These are phyloP conservation scores for Mycena indigotica DNA, from an alignment of 768 basidiomycete species.

Conservation along the genomic window DNA sequence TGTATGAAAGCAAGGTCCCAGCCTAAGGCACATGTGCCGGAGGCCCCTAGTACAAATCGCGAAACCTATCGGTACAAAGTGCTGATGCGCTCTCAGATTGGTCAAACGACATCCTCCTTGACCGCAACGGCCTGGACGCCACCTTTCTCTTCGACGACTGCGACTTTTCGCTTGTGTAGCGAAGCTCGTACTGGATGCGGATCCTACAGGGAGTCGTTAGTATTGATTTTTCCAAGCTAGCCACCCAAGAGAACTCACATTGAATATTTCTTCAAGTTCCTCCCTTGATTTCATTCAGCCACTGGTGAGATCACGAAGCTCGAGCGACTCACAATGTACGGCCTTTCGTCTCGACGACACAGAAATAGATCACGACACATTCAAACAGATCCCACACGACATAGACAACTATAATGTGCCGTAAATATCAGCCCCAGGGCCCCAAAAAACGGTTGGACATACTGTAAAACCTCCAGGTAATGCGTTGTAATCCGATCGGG, in stretches of 20 bases:
- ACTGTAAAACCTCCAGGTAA: slow-evolving; percentile 32
- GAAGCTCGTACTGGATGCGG: slow-evolving; percentile 41
- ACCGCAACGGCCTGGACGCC: slow-evolving; percentile 22
- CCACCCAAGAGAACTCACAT: slow-evolving; percentile 23
- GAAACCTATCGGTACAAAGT: no score
- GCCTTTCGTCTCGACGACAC: slow-evolving; percentile 45
- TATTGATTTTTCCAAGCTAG: neutral
- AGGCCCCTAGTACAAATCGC: no score
- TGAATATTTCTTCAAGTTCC: slow-evolving; percentile 46
- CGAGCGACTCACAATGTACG: slow-evolving; percentile 39
- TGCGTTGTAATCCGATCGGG: slow-evolving; percentile 43
- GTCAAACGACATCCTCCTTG: slow-evolving; percentile 5
- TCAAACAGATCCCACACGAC: slow-evolving; percentile 44
- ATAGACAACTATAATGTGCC: slow-evolving; percentile 35
- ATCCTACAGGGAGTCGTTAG: slow-evolving; percentile 28
- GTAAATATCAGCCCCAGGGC: no score
- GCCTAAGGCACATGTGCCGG: no score
- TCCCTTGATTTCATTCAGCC: slow-evolving; percentile 30
- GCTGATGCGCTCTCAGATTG: no score
- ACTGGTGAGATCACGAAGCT: neutral
- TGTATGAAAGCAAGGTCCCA: no score
- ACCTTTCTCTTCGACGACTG: slow-evolving; percentile 39
- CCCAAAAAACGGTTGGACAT: neutral
- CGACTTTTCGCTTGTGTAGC: slow-evolving; percentile 40
- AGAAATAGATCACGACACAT: slow-evolving; percentile 39